Base-by-base conservation (phyloP, 495 filamentous ascomycete species). In the Aspergillus bertholletiae region DNA sequence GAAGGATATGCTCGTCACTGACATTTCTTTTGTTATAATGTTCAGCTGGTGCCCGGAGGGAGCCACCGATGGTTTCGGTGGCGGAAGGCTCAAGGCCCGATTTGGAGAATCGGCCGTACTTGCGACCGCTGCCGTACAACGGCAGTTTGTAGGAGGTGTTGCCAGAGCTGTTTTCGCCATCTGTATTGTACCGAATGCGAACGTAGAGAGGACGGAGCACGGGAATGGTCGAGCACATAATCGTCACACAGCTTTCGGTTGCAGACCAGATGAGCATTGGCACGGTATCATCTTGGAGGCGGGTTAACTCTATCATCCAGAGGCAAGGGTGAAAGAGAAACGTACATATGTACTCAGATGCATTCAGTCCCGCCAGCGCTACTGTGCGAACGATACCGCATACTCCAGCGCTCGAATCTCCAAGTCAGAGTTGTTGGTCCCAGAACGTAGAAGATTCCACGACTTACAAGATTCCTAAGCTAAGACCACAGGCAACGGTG, bases 351-450 rank as follows among this genome's bases (percentile, higher is more conserved):
- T 69, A 69, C 34, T 69, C 61, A 7, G 57, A 53, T 11, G 61
- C 55, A 8, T 60, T 55, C 11, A 69, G 26, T 22, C 61, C 66
- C 5, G 46, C 49, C 17, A 66, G 35, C 7, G 60, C 66, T 0
- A 62, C 57, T 5, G 63, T 69, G 22, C 66, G 60, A 15, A 69
- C 57, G 34, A 69, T 69, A 5, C 66, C 66, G 49, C 66, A 69
- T 30, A 66, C 47, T 26, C 63, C 63, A 26, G 66, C 66, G 44
- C 65, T 68, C 35, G 26, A 12, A 30, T n/a, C 17, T 39, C n/a
- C n/a, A n/a, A n/a, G n/a, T n/a, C n/a, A n/a, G n/a, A n/a, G n/a
- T n/a, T n/a, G n/a, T n/a, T n/a, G n/a, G n/a, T n/a, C n/a, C n/a
- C n/a, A n/a, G 18, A 34, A n/a, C 3, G 12, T 1, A 17, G 18